Conservation (phyloP, 768 basidiomycete genomes). For the Mycena maculata region DNA sequence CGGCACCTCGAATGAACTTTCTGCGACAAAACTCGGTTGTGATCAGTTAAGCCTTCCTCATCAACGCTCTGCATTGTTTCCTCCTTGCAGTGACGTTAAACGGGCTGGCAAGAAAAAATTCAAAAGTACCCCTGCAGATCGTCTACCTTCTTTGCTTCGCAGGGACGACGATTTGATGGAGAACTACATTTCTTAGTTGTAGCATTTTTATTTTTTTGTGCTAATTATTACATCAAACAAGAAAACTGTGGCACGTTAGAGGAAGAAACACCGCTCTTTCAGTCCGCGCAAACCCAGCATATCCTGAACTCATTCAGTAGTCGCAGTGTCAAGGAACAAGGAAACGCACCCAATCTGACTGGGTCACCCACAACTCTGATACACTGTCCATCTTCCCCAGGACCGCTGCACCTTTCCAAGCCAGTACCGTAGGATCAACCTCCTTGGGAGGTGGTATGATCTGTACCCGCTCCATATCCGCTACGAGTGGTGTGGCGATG, state of each 20-base stretch:
- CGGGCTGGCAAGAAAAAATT: constrained; percentile 67
- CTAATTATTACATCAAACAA: not conserved
- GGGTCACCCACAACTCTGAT: constrained; percentile 89
- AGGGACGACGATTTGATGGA: constrained; percentile 63
- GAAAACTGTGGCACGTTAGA: constrained; percentile 54
- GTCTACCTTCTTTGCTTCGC: constrained; percentile 56
- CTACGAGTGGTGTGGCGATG: constrained; percentile 84
- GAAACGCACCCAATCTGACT: constrained; percentile 83
- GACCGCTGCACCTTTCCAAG: constrained; percentile 95
- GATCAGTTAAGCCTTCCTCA: constrained; percentile 60
- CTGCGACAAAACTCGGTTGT: too few relatives aligned
- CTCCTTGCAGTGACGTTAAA: constrained; percentile 73
- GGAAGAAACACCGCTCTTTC: constrained; percentile 85
- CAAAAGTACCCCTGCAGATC: constrained; percentile 63
- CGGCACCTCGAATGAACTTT: too few relatives aligned
- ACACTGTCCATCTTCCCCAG: constrained; percentile 93
- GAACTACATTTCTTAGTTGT: constrained; percentile 45
- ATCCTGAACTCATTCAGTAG: constrained; percentile 59
- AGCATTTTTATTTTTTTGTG: not conserved
- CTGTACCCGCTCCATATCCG: constrained; percentile 88
- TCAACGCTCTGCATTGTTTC: constrained; percentile 67
- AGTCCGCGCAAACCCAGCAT: constrained; percentile 82
- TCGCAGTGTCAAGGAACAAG: constrained; percentile 2
- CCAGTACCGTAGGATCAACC: constrained; percentile 88
- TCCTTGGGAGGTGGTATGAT: constrained; percentile 96